Evolutionary conservation across 208 protist genomes (phyloP).

Genomic region (Endotrypanum monterogeii): DNA sequence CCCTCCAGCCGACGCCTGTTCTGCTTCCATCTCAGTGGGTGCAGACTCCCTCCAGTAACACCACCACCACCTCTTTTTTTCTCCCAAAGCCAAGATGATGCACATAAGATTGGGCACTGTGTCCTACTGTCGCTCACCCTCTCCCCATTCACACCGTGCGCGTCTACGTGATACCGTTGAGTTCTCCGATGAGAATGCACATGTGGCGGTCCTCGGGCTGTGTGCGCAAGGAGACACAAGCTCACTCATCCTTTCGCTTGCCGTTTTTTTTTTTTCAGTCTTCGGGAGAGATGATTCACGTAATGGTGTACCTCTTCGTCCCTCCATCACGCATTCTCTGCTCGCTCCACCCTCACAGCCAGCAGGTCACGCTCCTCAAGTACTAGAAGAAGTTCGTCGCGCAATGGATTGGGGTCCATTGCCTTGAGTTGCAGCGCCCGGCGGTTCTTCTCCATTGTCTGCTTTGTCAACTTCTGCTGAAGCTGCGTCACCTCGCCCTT

Average conservation of each 20-base stretch:
- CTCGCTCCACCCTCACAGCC: conserved; percentile 42
- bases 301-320: background rate
- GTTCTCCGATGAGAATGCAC: background rate
- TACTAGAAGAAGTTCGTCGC: conserved; percentile 57
- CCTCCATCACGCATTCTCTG: conserved; percentile 14
- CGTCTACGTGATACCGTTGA: background rate
- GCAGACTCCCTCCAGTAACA: background rate
- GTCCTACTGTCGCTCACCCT: background rate
- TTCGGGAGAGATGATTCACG: background rate
- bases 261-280: background rate
- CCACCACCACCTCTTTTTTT: no score
- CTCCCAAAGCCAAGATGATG: background rate
- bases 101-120: background rate
- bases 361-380: conserved; percentile 60
- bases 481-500: conserved; percentile 74
- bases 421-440: conserved; percentile 81
- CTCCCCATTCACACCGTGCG: background rate
- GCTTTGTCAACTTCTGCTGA: conserved; percentile 82
- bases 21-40: background rate
- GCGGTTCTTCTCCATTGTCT: conserved; percentile 71
- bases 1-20: background rate
- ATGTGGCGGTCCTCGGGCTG: background rate
- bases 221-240: background rate
- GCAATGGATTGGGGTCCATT: conserved; percentile 51
- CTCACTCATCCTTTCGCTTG: background rate